phyloP scores from a whole-genome alignment of 805 yeast species.

The Trichomonascus vanleenenianus region DNA sequence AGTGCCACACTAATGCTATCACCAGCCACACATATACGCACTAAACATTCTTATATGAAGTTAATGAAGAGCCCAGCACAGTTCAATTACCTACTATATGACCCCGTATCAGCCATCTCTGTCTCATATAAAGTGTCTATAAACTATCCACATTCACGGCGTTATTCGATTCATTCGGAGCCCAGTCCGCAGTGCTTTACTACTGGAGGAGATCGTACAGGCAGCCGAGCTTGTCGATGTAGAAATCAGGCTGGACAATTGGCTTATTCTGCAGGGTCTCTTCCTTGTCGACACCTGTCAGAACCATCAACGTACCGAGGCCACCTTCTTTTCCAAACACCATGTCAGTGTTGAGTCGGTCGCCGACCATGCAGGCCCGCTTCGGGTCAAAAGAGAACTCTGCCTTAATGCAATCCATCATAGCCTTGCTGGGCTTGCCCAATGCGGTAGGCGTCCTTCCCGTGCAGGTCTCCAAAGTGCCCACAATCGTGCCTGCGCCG shows the following conservation, averaged over 20 bases:
- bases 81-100: not conserved
- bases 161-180: too few species aligned
- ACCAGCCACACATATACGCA: too few species aligned
- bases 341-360: conserved; percentile 91
- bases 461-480: conserved; percentile 62
- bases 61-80: too few species aligned
- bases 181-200: too few species aligned
- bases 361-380: conserved; percentile 88
- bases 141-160: not conserved
- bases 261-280: conserved; percentile 36
- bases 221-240: conserved; percentile 69
- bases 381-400: conserved; percentile 44
- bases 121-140: too few species aligned
- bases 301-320: conserved; percentile 75
- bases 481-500: conserved; percentile 91
- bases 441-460: conserved; percentile 85
- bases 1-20: too few species aligned
- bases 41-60: too few species aligned
- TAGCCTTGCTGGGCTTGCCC: conserved; percentile 84
- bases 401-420: conserved; percentile 84
- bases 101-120: not conserved
- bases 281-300: conserved; percentile 86
- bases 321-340: conserved; percentile 84
- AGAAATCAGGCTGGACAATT: conserved; percentile 52
- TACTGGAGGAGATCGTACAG: conserved; percentile 43